Base-by-base conservation (phyloP, 805 yeast species). In the Yarrowia alimentaria region DNA sequence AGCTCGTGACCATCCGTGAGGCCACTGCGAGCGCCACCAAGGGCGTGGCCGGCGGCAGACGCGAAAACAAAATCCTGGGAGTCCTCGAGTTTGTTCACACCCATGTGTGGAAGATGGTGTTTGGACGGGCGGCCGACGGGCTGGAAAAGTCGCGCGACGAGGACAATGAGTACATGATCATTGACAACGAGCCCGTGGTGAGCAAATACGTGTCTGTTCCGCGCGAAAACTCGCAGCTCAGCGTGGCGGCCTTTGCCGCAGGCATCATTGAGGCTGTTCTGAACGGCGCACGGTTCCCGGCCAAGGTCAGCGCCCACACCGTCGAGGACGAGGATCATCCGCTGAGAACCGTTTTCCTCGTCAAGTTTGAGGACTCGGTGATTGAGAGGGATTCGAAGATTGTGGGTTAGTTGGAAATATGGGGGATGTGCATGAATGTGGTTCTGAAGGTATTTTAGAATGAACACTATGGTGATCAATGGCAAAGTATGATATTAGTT, bases 241-340 rank as follows among this genome's bases (percentile, higher is more conserved):
- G 84, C 61, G 85, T 93, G 61, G 81, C 83, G 12, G 90, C 95
- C 0, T 85, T 84, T 61, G 78, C 82, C 1, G 95, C 95, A 0
- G 96, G 96, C 0, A 75, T 88, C 12, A 74, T 87, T 31, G 95
- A 88, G 63, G 95, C 94, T 0, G 80, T 87, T 1, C 68, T 88
- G 53, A 93, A 85, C 59, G 72, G 83, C 4, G 72, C 86, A 1
- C 80, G 80, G 56, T 86, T 86, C 61, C 79, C 75, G 51, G 89
- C 91, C 11, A 72, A 69, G 37, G 95, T 88, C 6, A 78, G 85
- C n/a, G 95, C 96, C 1, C 95, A 88, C 61, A 74, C 82, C 0
- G 86, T 81, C 13, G 84, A 85, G 1, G 65, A 73, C 2, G 83
- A 76, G 2, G 76, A 72, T 3, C 61, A 60, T 24, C 88, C 91